A percentile compares a stretch with the other conserved stretches of the same genome.
Conservation (phyloP, 2,329 filamentous ascomycete species). For the Hyphodiscus sp. region DNA sequence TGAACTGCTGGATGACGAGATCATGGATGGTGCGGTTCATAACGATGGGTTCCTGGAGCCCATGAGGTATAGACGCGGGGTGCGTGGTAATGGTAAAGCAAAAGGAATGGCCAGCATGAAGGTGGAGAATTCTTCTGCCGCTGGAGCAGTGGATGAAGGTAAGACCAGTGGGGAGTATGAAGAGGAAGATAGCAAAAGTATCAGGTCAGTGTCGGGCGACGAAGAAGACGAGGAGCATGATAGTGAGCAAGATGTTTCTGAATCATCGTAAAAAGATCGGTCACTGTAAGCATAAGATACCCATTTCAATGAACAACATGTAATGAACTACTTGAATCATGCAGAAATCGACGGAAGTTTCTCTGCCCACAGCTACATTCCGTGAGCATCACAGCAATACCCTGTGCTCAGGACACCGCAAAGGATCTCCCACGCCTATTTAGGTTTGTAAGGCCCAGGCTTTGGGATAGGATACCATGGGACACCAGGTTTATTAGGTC, state of each 20-base stretch:
- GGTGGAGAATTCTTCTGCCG: background rate
- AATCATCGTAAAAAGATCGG: background rate
- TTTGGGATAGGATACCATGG: too few species aligned
- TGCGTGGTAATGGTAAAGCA: conserved; percentile 9
- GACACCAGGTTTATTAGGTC: too few species aligned
- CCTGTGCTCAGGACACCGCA: too few species aligned
- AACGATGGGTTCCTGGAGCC: conserved; percentile 60
- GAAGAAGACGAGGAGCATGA: background rate
- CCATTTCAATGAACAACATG: background rate
- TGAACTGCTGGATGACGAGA: conserved; percentile 38
- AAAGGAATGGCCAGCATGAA: conserved; percentile 30
- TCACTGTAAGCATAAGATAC: background rate
- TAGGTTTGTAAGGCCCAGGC: too few species aligned
- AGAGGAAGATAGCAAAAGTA: too few species aligned
- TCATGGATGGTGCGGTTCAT: conserved; percentile 57
- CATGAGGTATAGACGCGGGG: conserved; percentile 30
- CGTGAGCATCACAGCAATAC: too few species aligned
- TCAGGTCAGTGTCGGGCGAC: too few species aligned
- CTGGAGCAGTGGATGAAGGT: background rate
- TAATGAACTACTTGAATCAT: too few species aligned
- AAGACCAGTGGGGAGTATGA: background rate
- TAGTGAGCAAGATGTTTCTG: background rate
- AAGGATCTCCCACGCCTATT: too few species aligned
- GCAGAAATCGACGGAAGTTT: too few species aligned
- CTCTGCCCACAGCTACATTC: too few species aligned